These are phyloP conservation scores for Leptographium procerum DNA, from an alignment of 2,329 filamentous ascomycete species.

Conservation along the genomic window DNA sequence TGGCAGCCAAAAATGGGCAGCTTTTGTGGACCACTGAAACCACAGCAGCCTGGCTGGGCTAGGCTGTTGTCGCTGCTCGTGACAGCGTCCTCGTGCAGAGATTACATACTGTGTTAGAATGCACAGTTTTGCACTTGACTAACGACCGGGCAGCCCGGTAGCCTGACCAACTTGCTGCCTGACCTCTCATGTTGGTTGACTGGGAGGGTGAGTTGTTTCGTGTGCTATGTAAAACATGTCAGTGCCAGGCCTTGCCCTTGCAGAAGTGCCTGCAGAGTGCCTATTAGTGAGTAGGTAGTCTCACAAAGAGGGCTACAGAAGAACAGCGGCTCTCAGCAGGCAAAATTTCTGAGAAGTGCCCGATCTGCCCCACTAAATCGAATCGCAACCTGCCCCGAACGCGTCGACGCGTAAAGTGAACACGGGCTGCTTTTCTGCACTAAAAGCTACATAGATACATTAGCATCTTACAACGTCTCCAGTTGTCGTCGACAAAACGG, in stretches of 20 bases:
- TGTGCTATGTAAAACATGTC: too few species aligned
- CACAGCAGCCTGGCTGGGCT: not conserved
- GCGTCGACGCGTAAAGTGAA: conserved; percentile 13
- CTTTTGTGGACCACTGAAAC: not conserved
- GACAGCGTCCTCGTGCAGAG: too few species aligned
- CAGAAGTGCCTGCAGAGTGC: not conserved
- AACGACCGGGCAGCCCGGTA: not conserved
- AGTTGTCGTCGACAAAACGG: not conserved
- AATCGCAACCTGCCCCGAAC: not conserved
- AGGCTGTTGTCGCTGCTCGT: not conserved
- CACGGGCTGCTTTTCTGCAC: not conserved
- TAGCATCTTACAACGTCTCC: not conserved
- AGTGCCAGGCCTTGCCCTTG: not conserved
- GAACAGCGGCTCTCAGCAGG: not conserved
- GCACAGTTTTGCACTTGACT: too few species aligned
- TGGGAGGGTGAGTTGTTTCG: too few species aligned
- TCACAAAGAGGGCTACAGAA: not conserved
- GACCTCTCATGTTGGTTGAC: too few species aligned
- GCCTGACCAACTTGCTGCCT: not conserved
- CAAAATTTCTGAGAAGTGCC: not conserved
- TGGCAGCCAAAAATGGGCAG: not conserved
- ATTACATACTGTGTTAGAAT: too few species aligned
- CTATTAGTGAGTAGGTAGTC: too few species aligned
- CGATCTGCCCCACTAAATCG: not conserved
- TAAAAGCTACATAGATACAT: too few species aligned